Evolutionary conservation across 371 early-diverging fungal species (phyloP).

Genomic region (Mortierella polycephala): DNA sequence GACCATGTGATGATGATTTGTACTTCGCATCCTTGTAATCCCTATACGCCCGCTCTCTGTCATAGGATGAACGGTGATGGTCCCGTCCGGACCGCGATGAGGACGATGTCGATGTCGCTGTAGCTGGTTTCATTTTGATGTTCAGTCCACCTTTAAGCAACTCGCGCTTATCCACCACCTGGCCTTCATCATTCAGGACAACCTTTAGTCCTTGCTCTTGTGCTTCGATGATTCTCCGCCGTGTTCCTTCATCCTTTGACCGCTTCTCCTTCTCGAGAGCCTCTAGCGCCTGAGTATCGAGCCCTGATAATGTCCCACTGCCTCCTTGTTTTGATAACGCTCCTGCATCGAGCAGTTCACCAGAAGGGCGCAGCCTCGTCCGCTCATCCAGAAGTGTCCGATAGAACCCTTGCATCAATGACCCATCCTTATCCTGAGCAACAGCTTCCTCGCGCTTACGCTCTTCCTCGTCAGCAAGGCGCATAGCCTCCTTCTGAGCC

Average conservation of each 20-base stretch:
- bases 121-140: constrained; percentile 53
- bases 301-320: background rate
- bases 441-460: constrained; percentile 66
- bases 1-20: constrained; percentile 18
- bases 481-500: constrained; percentile 82
- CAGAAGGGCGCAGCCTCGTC: constrained; percentile 35
- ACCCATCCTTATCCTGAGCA: constrained; percentile 56
- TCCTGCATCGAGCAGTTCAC: background rate
- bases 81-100: constrained; percentile 52
- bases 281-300: constrained; percentile 34
- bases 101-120: constrained; percentile 17
- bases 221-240: constrained; percentile 51
- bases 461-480: constrained; percentile 86
- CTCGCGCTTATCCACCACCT: constrained; percentile 85
- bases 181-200: constrained; percentile 75
- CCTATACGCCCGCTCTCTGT: constrained; percentile 28
- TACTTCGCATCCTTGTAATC: constrained; percentile 41
- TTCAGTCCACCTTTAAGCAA: constrained; percentile 84
- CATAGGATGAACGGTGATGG: constrained; percentile 34
- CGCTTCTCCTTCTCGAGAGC: constrained; percentile 57
- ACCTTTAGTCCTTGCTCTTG: constrained; percentile 62
- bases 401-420: constrained; percentile 68
- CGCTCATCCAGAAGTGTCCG: constrained; percentile 59
- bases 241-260: constrained; percentile 35
- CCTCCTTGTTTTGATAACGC: background rate